phyloP scores from a whole-genome alignment of 139 green algal species.

The Chlamydomonas sp. region DNA sequence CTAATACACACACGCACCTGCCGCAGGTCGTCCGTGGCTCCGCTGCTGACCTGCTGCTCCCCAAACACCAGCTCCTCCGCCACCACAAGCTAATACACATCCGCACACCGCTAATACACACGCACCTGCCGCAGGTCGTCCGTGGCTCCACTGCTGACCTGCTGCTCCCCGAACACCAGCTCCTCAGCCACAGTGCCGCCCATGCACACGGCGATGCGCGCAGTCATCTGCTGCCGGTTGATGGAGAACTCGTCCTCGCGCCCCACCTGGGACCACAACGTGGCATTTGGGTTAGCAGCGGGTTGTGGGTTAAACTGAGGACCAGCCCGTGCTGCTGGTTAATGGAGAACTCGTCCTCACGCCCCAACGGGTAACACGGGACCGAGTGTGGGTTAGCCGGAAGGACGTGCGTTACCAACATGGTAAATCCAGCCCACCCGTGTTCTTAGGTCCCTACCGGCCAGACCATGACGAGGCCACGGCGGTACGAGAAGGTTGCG shows the following conservation, averaged over 20 bases:
- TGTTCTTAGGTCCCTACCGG: too few species aligned
- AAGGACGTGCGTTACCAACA: too few species aligned
- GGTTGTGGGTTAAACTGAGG: too few species aligned
- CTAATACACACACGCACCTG: slow-evolving; percentile 57
- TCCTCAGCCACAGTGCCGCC: slow-evolving; percentile 97
- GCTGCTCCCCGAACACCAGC: slow-evolving; percentile 94
- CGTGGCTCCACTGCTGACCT: slow-evolving; percentile 80
- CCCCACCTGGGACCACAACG: slow-evolving; percentile 62
- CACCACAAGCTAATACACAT: too few species aligned
- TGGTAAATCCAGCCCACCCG: too few species aligned
- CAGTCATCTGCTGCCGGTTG: slow-evolving; percentile 91
- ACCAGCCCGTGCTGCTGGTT: slow-evolving; percentile 91
- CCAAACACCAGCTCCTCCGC: neutral
- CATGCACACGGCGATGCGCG: slow-evolving; percentile 96
- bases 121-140: slow-evolving; percentile 84
- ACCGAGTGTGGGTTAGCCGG: too few species aligned
- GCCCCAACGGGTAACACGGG: slow-evolving; percentile 60
- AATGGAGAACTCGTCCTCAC: slow-evolving; percentile 89
- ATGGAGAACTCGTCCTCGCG: slow-evolving; percentile 89
- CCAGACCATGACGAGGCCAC: too few species aligned
- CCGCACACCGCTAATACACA: neutral
- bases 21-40: slow-evolving; percentile 86
- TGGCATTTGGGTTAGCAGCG: too few species aligned
- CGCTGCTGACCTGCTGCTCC: slow-evolving; percentile 77
- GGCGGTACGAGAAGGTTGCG: too few species aligned